Evolutionary conservation across 257 asterid species (phyloP).

Genomic region (Coffea eugenioides): DNA sequence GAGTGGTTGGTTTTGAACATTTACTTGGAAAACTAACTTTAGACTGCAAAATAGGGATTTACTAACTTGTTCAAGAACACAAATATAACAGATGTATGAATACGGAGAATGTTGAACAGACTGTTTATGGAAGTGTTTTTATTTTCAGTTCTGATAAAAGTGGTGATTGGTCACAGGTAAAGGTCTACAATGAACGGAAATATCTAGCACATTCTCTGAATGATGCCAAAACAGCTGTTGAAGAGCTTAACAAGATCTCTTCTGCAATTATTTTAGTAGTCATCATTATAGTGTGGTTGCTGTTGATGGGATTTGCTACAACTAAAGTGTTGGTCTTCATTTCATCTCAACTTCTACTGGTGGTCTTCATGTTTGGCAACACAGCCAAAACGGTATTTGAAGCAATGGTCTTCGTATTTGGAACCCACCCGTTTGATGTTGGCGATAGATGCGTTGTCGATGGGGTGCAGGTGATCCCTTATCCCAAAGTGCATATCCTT

Average conservation of each 20-base stretch:
- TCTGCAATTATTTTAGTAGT: conserved; percentile 16
- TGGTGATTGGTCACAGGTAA: conserved; percentile 16
- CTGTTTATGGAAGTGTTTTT: not conserved
- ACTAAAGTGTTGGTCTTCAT: conserved; percentile 24
- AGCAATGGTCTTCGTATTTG: conserved; percentile 24
- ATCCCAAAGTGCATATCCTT: not conserved
- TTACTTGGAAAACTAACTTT: not conserved
- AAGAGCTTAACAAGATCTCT: conserved; percentile 26
- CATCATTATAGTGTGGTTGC: conserved; percentile 24
- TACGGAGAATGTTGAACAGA: not conserved
- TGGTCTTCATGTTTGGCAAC: conserved; percentile 29
- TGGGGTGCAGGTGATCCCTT: conserved; percentile 25
- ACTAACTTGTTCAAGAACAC: not conserved
- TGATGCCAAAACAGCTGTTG: conserved; percentile 31
- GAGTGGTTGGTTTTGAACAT: not conserved
- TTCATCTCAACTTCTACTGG: conserved; percentile 28
- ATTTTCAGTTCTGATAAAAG: not conserved
- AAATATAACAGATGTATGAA: not conserved
- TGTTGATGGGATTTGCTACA: conserved; percentile 30
- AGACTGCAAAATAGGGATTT: not conserved
- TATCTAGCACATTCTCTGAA: conserved; percentile 28
- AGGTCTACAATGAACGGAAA: conserved; percentile 27
- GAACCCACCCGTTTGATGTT: conserved; percentile 29
- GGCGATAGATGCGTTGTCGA: conserved; percentile 30
- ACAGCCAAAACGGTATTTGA: conserved; percentile 20